Evolutionary conservation across 2,329 filamentous ascomycete genomes (phyloP).

Genomic region (Botrytis sinoallii): DNA sequence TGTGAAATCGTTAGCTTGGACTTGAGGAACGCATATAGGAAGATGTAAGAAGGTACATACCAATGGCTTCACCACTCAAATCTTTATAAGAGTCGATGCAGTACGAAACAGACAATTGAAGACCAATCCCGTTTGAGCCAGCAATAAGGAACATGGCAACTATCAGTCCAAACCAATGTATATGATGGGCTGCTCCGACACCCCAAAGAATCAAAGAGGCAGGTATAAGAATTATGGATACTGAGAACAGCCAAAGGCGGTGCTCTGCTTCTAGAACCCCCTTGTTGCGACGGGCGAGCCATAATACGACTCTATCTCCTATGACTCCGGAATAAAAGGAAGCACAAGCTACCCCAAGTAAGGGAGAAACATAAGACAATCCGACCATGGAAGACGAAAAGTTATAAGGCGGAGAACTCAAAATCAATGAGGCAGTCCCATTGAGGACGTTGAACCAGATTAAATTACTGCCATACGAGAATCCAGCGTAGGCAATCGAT

Average conservation of each 20-base stretch:
- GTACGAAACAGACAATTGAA: constrained; percentile 44
- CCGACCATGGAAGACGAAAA: constrained; percentile 38
- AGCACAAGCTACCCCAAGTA: constrained; percentile 34
- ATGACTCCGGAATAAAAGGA: constrained; percentile 35
- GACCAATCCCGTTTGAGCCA: constrained; percentile 43
- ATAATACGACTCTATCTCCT: constrained; percentile 37
- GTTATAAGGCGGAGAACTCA: constrained; percentile 39
- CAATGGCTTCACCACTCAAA: constrained; percentile 47
- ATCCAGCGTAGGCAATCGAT: constrained; percentile 38
- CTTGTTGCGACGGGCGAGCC: constrained; percentile 42
- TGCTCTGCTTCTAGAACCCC: constrained; percentile 40
- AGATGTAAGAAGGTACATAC: neutral
- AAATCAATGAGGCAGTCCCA: constrained; percentile 38
- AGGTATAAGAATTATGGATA: constrained; percentile 43
- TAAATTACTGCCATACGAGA: constrained; percentile 39
- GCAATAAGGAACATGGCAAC: constrained; percentile 48
- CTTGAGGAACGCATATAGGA: neutral
- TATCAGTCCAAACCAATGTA: constrained; percentile 48
- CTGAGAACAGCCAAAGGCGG: constrained; percentile 37
- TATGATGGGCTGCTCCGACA: constrained; percentile 46
- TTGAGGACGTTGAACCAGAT: constrained; percentile 41
- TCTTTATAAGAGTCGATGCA: constrained; percentile 49
- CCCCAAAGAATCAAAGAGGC: constrained; percentile 49
- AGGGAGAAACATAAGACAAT: constrained; percentile 36
- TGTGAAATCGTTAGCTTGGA: neutral